Percentiles rank a stretch among this genome's conserved stretches.
phyloP scores from a whole-genome alignment of 768 basidiomycete species.

The Leccinum subgranulosum region DNA sequence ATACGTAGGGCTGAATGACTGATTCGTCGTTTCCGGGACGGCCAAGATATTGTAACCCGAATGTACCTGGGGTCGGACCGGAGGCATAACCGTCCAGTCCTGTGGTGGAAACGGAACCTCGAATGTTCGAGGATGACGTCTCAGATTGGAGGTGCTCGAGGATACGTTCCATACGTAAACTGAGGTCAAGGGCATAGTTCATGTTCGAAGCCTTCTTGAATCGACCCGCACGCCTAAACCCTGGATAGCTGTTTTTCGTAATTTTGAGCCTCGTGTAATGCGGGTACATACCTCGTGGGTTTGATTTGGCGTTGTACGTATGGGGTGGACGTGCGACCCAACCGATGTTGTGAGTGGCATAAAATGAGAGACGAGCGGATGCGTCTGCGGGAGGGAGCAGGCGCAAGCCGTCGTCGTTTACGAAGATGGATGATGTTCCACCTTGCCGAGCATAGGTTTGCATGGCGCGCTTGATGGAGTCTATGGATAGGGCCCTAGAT shows the following conservation, averaged over 20 bases:
- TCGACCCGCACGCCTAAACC: slow-evolving; percentile 54
- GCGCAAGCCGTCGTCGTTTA: slow-evolving; percentile 64
- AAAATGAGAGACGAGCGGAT: slow-evolving; percentile 47
- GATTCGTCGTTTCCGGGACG: slow-evolving; percentile 58
- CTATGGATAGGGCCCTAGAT: slow-evolving; percentile 42
- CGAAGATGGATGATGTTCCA: slow-evolving; percentile 54
- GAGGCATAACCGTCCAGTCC: slow-evolving; percentile 20
- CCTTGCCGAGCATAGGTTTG: slow-evolving; percentile 65
- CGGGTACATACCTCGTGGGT: slow-evolving; percentile 41
- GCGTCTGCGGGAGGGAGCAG: slow-evolving; percentile 45
- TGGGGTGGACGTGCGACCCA: slow-evolving; percentile 61
- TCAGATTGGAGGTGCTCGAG: slow-evolving; percentile 30
- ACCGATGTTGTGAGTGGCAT: slow-evolving; percentile 55
- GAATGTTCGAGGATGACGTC: slow-evolving; percentile 18
- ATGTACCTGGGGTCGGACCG: slow-evolving; percentile 38
- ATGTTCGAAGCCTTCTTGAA: slow-evolving; percentile 96
- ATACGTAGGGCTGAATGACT: slow-evolving; percentile 21
- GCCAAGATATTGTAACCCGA: slow-evolving; percentile 66
- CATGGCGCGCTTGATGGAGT: slow-evolving; percentile 58
- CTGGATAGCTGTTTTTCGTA: slow-evolving; percentile 5
- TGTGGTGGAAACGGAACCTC: slow-evolving; percentile 23
- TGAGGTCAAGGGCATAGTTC: slow-evolving; percentile 68
- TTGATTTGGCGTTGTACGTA: slow-evolving; percentile 37
- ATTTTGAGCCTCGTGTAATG: slow-evolving; percentile 34
- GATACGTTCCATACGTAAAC: slow-evolving; percentile 34